Base-by-base conservation (phyloP, 2,329 filamentous ascomycete species). In the Penicillium paneum region DNA sequence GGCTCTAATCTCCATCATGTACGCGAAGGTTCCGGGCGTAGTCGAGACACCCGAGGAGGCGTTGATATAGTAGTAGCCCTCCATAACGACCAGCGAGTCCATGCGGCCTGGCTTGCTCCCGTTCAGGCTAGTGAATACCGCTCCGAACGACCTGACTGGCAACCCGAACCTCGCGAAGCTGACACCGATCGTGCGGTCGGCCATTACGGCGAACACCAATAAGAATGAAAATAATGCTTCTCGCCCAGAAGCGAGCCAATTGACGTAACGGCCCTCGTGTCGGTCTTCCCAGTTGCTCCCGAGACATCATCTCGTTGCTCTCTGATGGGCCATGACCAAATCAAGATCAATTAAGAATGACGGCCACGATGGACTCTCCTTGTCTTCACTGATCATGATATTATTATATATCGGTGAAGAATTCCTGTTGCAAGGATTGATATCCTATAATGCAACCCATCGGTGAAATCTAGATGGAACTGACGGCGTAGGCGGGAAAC, bases 141-240 rank as follows among this genome's bases (percentile, higher is more conserved):
- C n/a, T n/a, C n/a, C n/a, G n/a, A n/a, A n/a, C n/a, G n/a, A n/a
- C n/a, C n/a, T n/a, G n/a, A n/a, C n/a, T n/a, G n/a, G n/a, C n/a
- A n/a, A n/a, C n/a, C n/a, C n/a, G n/a, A n/a, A n/a, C n/a, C n/a
- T n/a, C n/a, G n/a, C n/a, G n/a, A n/a, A n/a, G n/a, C n/a, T n/a
- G n/a, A n/a, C n/a, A n/a, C n/a, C n/a, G n/a, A n/a, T n/a, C n/a
- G n/a, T n/a, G n/a, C n/a, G n/a, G n/a, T n/a, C n/a, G n/a, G n/a
- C n/a, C 26, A 28, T 28, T 28, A 7, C 6, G 26, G 26, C 26
- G 26, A 8, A 28, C 2, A 79, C 73, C 76, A 66, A 80, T 63
- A 78, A 80, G 56, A 80, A 79, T 3, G 74, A 81, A 78, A 78
- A 1, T 69, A 76, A 61, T 80, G 72, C 35, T 73, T 55, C 60